Conservation (phyloP, 352 stramenopile species). For the Globisporangium yorkense region DNA sequence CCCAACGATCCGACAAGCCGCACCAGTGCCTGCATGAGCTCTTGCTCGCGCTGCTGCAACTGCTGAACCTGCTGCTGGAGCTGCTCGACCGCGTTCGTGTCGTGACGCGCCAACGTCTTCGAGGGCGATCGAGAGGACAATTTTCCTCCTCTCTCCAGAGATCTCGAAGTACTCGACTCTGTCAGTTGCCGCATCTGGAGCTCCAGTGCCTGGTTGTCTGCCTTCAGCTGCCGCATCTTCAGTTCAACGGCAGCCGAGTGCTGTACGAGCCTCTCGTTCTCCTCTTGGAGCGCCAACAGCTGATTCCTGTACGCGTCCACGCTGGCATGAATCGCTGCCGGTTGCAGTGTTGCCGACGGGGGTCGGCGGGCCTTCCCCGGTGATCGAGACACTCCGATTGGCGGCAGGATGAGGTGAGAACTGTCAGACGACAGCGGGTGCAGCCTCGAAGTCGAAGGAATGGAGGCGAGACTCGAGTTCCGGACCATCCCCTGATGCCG, state of each 20-base stretch:
- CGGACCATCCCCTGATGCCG: not conserved
- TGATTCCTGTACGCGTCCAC: constrained; percentile 43
- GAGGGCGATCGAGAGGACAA: constrained; percentile 7
- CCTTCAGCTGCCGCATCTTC: constrained; percentile 26
- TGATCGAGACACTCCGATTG: constrained; percentile 5
- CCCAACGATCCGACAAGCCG: not conserved
- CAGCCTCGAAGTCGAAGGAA: constrained; percentile 22
- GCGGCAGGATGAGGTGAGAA: constrained; percentile 4
- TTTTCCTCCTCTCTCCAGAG: not conserved
- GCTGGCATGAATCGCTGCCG: constrained; percentile 7
- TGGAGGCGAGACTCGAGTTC: constrained; percentile 19
- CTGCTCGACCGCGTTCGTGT: constrained; percentile 16
- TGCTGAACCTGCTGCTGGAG: constrained; percentile 58
- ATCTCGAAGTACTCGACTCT: not conserved
- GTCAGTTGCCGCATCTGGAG: constrained; percentile 9
- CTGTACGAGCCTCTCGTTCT: constrained; percentile 50
- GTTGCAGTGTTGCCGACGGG: not conserved
- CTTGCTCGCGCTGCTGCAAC: constrained; percentile 69
- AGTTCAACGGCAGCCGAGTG: constrained; percentile 21
- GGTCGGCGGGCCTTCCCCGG: constrained; percentile 10
- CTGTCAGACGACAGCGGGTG: constrained; percentile 18
- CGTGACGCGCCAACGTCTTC: constrained; percentile 8
- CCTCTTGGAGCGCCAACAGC: constrained; percentile 46
- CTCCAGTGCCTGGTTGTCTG: constrained; percentile 43
- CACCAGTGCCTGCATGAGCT: constrained; percentile 79